Evolutionary conservation across 2,329 filamentous ascomycete species (phyloP).

Genomic region (Fusarium penzigii): DNA sequence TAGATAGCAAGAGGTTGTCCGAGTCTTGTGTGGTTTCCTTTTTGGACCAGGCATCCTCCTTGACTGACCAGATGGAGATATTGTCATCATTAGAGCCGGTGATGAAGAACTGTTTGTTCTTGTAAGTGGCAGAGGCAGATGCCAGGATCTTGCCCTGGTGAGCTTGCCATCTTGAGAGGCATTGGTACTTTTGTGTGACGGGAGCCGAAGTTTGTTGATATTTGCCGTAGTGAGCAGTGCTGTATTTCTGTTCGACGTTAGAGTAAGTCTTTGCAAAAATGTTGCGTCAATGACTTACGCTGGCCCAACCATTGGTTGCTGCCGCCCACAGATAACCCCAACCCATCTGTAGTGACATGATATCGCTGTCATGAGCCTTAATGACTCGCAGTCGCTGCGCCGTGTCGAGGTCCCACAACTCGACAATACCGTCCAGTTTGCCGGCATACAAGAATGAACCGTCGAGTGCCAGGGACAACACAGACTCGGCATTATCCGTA

Average conservation of each 20-base stretch:
- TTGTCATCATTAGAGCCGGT: slow-evolving; percentile 92
- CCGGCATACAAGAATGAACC: slow-evolving; percentile 92
- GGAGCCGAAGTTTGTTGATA: slow-evolving; percentile 51
- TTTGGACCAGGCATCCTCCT: slow-evolving; percentile 35
- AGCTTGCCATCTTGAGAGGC: slow-evolving; percentile 75
- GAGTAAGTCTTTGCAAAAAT: rapidly evolving
- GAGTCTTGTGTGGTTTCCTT: slow-evolving; percentile 40
- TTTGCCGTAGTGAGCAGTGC: slow-evolving; percentile 63
- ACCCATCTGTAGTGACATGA: slow-evolving; percentile 83
- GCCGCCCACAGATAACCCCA: slow-evolving; percentile 86
- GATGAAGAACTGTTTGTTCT: slow-evolving; percentile 79
- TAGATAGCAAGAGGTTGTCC: slow-evolving; percentile 64
- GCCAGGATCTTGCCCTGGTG: slow-evolving; percentile 87
- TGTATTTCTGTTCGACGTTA: slow-evolving; percentile 57
- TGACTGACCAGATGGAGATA: slow-evolving; percentile 84
- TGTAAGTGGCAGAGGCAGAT: slow-evolving; percentile 72
- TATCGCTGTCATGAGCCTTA: slow-evolving; percentile 75
- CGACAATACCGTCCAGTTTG: slow-evolving; percentile 82
- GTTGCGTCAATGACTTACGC: slow-evolving; percentile 57
- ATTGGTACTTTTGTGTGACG: slow-evolving; percentile 80
- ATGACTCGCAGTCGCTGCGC: slow-evolving; percentile 86
- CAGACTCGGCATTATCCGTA: slow-evolving; percentile 61
- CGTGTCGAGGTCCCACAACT: slow-evolving; percentile 96
- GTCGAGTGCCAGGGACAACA: slow-evolving; percentile 80
- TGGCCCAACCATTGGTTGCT: slow-evolving; percentile 83